These are phyloP conservation scores for Vigna nakashimae DNA, from an alignment of 306 rosid species.

Conservation along the genomic window DNA sequence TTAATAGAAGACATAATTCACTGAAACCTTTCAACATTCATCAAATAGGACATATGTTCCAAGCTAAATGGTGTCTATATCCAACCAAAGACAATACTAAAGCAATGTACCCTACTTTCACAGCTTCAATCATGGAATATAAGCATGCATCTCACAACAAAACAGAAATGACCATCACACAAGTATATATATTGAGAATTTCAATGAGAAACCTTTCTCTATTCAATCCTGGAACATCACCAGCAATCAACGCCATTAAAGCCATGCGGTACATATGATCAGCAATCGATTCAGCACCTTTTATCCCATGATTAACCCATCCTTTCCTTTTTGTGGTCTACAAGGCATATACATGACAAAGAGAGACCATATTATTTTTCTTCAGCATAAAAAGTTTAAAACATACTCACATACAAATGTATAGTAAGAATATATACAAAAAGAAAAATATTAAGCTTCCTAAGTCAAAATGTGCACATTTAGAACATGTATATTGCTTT, in stretches of 20 bases:
- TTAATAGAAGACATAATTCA: conserved; percentile 5
- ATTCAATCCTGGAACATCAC: conserved; percentile 72
- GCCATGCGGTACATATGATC: conserved; percentile 97
- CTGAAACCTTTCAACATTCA: conserved; percentile 12
- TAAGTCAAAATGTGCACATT: conserved; percentile 8
- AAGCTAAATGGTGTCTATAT: background rate
- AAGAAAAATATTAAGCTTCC: background rate
- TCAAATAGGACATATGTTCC: conserved; percentile 9
- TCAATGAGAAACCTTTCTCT: conserved; percentile 74
- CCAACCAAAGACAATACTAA: conserved; percentile 10
- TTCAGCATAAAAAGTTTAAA: conserved; percentile 5
- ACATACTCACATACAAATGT: background rate
- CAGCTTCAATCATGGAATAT: conserved; percentile 23
- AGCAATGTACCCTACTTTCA: conserved; percentile 29
- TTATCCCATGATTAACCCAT: conserved; percentile 94
- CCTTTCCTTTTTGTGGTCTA: conserved; percentile 93
- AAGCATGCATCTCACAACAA: conserved; percentile 28
- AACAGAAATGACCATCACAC: conserved; percentile 20
- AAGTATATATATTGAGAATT: conserved; percentile 11
- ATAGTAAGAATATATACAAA: conserved; percentile 16
- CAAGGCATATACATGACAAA: conserved; percentile 32
- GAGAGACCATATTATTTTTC: conserved; percentile 27
- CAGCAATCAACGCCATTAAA: conserved; percentile 82
- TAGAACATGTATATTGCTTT: background rate
- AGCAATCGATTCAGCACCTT: conserved; percentile 88